Evolutionary conservation across 2,329 filamentous ascomycete genomes (phyloP).

Genomic region (Colletotrichum gigasporum): DNA sequence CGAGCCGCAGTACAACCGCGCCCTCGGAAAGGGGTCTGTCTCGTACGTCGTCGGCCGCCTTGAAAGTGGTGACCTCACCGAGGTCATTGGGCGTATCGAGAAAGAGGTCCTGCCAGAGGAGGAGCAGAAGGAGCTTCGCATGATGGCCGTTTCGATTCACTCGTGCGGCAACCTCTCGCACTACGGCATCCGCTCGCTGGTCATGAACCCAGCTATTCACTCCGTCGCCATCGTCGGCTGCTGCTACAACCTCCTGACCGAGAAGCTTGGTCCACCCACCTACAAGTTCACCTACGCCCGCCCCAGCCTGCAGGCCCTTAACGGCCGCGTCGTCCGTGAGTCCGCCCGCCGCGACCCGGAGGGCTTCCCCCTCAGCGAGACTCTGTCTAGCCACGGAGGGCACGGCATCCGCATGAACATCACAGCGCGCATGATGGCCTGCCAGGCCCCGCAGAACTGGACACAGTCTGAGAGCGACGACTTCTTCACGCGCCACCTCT

Average conservation of each 20-base stretch:
- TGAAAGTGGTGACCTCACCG: constrained; percentile 75
- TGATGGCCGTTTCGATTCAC: constrained; percentile 95
- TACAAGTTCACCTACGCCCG: constrained; percentile 85
- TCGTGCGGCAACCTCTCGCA: constrained; percentile 98
- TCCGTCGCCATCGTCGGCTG: constrained; percentile 97
- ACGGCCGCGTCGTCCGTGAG: constrained; percentile 74
- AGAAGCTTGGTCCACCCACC: constrained; percentile 85
- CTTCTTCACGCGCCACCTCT: constrained; percentile 95
- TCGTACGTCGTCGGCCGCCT: constrained; percentile 82
- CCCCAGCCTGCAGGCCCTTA: constrained; percentile 71
- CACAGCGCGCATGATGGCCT: constrained; percentile 97
- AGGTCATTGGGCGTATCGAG: constrained; percentile 72
- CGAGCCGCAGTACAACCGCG: constrained; percentile 61
- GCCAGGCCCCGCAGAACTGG: constrained; percentile 96
- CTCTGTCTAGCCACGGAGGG: constrained; percentile 66
- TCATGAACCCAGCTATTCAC: constrained; percentile 83
- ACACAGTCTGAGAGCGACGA: constrained; percentile 79
- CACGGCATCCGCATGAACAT: constrained; percentile 88
- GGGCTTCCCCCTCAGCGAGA: constrained; percentile 91
- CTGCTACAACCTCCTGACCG: constrained; percentile 96
- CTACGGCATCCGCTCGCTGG: constrained; percentile 86
- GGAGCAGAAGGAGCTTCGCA: constrained; percentile 50
- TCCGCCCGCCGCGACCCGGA: constrained; percentile 83
- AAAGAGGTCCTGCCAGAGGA: constrained; percentile 45
- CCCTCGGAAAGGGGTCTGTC: constrained; percentile 73